Evolutionary conservation across 495 filamentous ascomycete genomes (phyloP).

Genomic region (Penicillium desertorum): DNA sequence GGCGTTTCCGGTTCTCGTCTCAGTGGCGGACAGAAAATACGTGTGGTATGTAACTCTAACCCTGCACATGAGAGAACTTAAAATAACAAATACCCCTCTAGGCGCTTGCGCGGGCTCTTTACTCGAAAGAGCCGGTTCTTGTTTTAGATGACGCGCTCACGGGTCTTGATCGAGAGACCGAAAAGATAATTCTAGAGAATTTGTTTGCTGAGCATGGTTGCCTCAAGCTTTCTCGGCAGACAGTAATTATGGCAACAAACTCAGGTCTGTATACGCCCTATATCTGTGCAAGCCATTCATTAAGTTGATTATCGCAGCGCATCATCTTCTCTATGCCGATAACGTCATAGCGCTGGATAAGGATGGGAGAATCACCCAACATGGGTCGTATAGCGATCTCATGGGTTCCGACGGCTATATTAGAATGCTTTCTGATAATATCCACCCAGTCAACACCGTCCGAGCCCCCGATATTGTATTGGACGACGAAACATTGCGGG

Average conservation of each 20-base stretch:
- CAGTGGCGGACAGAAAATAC: constrained; percentile 65
- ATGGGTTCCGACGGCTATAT: constrained; percentile 10
- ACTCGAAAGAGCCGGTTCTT: constrained; percentile 51
- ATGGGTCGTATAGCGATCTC: constrained; percentile 18
- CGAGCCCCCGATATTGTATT: constrained; percentile 18
- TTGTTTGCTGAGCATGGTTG: constrained; percentile 28
- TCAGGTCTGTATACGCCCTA: constrained; percentile 21
- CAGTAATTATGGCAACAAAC: constrained; percentile 34
- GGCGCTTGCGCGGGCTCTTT: constrained; percentile 54
- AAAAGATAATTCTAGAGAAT: constrained; percentile 27
- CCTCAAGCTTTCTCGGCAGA: constrained; percentile 24
- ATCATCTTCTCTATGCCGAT: constrained; percentile 24
- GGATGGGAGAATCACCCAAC: constrained; percentile 16
- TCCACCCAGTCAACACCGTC: constrained; percentile 1
- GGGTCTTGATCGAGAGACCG: constrained; percentile 53
- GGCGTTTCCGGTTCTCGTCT: constrained; percentile 64
- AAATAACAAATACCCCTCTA: constrained; percentile 1
- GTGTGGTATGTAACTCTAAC: constrained; percentile 38
- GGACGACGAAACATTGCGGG: constrained; percentile 24
- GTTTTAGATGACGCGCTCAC: constrained; percentile 55
- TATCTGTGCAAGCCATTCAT: not conserved
- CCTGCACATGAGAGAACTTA: not conserved
- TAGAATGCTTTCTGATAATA: constrained; percentile 1
- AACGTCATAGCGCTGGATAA: constrained; percentile 21
- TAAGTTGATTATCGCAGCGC: constrained; percentile 17